A percentile compares a stretch with the other conserved stretches of the same genome.
Evolutionary conservation across 2,329 filamentous ascomycete genomes (phyloP).

Genomic region (Chalara sp.): DNA sequence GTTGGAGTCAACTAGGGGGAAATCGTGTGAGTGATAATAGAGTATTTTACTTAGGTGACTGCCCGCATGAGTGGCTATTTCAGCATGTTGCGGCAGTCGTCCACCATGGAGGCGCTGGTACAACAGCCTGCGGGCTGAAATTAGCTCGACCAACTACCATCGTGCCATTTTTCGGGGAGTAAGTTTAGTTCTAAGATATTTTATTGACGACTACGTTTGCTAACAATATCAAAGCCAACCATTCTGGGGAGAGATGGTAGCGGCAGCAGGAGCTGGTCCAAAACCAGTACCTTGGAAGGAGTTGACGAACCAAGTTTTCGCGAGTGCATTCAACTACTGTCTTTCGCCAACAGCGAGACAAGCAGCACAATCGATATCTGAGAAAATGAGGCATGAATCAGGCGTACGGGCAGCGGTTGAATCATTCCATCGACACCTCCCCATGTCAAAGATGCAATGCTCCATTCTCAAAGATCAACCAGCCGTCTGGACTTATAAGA

Average conservation of each 20-base stretch:
- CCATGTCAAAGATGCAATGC: constrained; percentile 59
- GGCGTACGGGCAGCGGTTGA: constrained; percentile 58
- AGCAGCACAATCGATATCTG: constrained; percentile 52
- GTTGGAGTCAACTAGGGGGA: constrained; percentile 65
- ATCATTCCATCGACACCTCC: constrained; percentile 47
- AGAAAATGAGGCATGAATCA: constrained; percentile 51
- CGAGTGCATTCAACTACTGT: constrained; percentile 61
- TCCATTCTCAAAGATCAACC: constrained; percentile 37
- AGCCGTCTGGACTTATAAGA: constrained; percentile 41
- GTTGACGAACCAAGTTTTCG: constrained; percentile 55
- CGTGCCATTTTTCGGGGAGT: constrained; percentile 64
- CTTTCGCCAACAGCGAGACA: constrained; percentile 51
- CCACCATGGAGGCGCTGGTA: constrained; percentile 1
- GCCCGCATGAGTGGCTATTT: constrained; percentile 72
- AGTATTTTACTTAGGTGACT: constrained; percentile 66
- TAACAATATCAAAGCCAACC: constrained; percentile 40
- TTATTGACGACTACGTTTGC: no score
- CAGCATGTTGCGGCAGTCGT: constrained; percentile 42
- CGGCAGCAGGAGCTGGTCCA: constrained; percentile 56
- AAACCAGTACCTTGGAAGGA: constrained; percentile 62
- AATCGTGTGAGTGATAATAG: constrained; percentile 42
- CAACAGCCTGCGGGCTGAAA: constrained; percentile 66
- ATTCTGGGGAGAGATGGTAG: constrained; percentile 69
- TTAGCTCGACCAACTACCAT: constrained; percentile 63
- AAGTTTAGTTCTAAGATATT: not conserved